Conservation (phyloP, 2,329 filamentous ascomycete genomes). For the Taxawa tesnikishii region DNA sequence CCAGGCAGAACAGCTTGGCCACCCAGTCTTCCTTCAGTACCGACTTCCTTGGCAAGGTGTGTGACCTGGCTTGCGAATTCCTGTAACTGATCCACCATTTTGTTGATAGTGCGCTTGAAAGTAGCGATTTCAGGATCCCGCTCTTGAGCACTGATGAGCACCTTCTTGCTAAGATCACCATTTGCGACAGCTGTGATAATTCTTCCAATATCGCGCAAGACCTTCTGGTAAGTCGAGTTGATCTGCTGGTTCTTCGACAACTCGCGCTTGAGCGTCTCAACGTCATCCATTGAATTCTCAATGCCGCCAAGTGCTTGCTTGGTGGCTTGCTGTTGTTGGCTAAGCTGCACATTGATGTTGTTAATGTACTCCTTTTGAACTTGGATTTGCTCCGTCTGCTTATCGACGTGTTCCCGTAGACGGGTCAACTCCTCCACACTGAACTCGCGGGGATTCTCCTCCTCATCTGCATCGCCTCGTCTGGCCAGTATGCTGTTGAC, state of each 20-base stretch:
- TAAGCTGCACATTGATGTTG: slow-evolving; percentile 72
- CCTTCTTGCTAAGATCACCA: slow-evolving; percentile 92
- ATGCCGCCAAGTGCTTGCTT: slow-evolving; percentile 67
- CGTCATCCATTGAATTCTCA: slow-evolving; percentile 76
- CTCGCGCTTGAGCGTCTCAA: slow-evolving; percentile 81
- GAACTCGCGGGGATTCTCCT: slow-evolving; percentile 38
- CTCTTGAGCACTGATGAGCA: slow-evolving; percentile 87
- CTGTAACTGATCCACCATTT: slow-evolving; percentile 97
- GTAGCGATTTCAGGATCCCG: slow-evolving; percentile 97
- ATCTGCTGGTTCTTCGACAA: slow-evolving; percentile 95
- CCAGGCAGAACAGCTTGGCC: slow-evolving; percentile 89
- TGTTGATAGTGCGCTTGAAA: slow-evolving; percentile 97
- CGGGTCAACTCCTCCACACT: slow-evolving; percentile 76
- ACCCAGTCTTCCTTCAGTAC: slow-evolving; percentile 86
- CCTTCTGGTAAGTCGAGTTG: slow-evolving; percentile 97
- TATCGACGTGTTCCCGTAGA: slow-evolving; percentile 80
- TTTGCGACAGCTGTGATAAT: slow-evolving; percentile 94
- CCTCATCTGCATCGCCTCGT: slow-evolving; percentile 35
- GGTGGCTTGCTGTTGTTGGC: slow-evolving; percentile 75
- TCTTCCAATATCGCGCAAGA: slow-evolving; percentile 87
- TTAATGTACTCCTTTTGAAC: slow-evolving; percentile 77
- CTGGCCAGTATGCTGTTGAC: slow-evolving; percentile 42
- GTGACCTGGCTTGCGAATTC: slow-evolving; percentile 96
- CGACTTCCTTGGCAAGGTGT: slow-evolving; percentile 85
- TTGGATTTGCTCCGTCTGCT: slow-evolving; percentile 84